Base-by-base conservation (phyloP, 2,329 filamentous ascomycete genomes). In the Aspergillus fructus region DNA sequence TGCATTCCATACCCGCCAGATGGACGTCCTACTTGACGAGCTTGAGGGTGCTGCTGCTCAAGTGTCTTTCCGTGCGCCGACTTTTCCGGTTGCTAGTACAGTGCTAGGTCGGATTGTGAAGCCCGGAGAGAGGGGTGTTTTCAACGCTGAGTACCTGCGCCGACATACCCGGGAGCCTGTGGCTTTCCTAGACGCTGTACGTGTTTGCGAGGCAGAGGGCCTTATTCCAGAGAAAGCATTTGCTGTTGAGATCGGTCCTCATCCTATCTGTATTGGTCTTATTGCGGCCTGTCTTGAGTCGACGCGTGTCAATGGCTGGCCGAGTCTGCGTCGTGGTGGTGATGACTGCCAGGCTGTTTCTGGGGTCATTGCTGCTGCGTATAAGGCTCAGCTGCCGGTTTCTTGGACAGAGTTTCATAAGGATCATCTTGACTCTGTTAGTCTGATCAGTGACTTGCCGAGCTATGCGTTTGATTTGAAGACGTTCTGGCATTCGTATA, bases 181-280 rank as follows among this genome's bases (percentile, higher is more conserved):
- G 64, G 81, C 90, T 72, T 89, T 91, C 74, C 78, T 82, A 59
- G 82, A 80, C 50, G 88, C 85, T 9, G 74, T 92, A 1, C 74
- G 82, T 13, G 78, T 78, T 39, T 86, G 84, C 23, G 82, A 81
- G 58, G 72, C 81, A 13, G 83, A 56, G 5, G 53, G 52, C 4
- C 15, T 63, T 1, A 51, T 89, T 47, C 80, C 87, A 59, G 83
- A 86, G 61, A 85, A 85, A 74, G 88, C 87, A 5, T 80, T 86
- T 34, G 91, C 85, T 83, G 76, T 92, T 56, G 89, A 92, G 71
- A 76, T 91, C 61, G 89, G 89, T n/a, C 88, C 89, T 37, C 86
- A 90, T 66, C 87, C 88, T 0, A 83, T 91, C 12, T 89, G 85
- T 71, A 81, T 82, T 43, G 82, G 82, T 59, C 86, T 91, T 81